phyloP scores from a whole-genome alignment of 306 rosid genomes.

The Cucurbita maxima region DNA sequence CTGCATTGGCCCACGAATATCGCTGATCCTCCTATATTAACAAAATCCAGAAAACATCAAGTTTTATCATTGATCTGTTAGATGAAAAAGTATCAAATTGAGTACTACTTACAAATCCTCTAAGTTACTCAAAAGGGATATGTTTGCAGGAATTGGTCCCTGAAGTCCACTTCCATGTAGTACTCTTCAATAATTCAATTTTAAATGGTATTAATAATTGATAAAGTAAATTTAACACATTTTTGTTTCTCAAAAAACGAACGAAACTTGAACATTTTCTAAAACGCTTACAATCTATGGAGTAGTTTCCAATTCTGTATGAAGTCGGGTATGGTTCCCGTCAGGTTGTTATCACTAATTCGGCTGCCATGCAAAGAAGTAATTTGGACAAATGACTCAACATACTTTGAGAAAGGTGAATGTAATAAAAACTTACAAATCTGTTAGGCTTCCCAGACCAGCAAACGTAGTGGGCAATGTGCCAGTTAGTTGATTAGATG shows the following conservation, averaged over 20 bases:
- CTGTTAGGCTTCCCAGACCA: slow-evolving; percentile 34
- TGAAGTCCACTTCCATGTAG: slow-evolving; percentile 78
- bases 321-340: slow-evolving; percentile 55
- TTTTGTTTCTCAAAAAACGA: background rate
- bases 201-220: slow-evolving; percentile 9
- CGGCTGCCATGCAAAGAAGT: slow-evolving; percentile 39
- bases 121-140: slow-evolving; percentile 47
- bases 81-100: background rate
- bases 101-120: slow-evolving; percentile 37
- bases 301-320: slow-evolving; percentile 59
- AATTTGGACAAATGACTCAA: background rate
- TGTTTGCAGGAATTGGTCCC: slow-evolving; percentile 62
- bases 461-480: slow-evolving; percentile 40
- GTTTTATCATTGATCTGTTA: background rate
- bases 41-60: background rate
- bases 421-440: slow-evolving; percentile 36
- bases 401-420: slow-evolving; percentile 2
- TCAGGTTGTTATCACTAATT: slow-evolving; percentile 60
- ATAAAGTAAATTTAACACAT: background rate
- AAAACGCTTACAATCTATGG: slow-evolving; percentile 47
- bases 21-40: slow-evolving; percentile 59
- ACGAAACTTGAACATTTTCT: slow-evolving; percentile 1
- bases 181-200: slow-evolving; percentile 38
- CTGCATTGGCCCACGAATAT: slow-evolving; percentile 52
- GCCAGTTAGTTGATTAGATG: slow-evolving; percentile 69